Conservation (phyloP, 192 early-diverging fungal genomes). For the Podila epicladia region DNA sequence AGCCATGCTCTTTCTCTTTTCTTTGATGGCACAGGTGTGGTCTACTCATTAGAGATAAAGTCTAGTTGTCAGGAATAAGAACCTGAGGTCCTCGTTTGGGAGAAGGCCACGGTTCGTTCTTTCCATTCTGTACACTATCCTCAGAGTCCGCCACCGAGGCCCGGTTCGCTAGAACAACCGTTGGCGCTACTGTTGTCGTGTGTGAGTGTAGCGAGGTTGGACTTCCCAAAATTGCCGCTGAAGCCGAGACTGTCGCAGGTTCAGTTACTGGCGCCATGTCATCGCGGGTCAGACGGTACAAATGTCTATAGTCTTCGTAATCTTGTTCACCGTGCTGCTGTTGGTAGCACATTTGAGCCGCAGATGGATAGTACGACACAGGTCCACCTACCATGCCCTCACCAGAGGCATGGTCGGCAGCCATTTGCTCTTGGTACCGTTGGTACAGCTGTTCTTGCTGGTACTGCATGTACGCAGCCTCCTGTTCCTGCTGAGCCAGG, state of each 20-base stretch:
- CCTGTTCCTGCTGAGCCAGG: neutral
- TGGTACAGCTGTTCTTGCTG: slow-evolving; percentile 8
- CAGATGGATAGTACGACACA: neutral
- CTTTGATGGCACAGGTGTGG: too few relatives aligned
- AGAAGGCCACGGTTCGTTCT: neutral
- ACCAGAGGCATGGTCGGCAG: neutral
- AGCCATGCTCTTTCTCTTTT: too few relatives aligned
- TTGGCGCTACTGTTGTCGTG: neutral
- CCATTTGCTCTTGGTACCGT: slow-evolving; percentile 1
- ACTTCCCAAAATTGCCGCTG: neutral
- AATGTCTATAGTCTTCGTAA: neutral
- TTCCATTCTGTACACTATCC: neutral
- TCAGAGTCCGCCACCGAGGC: neutral
- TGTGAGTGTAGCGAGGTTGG: neutral
- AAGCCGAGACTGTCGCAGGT: neutral
- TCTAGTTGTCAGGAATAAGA: neutral
- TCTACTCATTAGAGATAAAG: neutral
- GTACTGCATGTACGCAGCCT: slow-evolving; percentile 6
- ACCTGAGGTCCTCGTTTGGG: slow-evolving; percentile 3
- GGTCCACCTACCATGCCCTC: neutral
- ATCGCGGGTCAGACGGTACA: neutral
- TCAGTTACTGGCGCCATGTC: neutral
- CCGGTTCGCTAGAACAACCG: neutral
- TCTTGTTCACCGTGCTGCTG: slow-evolving; percentile 4
- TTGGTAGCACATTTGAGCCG: slow-evolving; percentile 4